A percentile compares a stretch with the other conserved stretches of the same genome.
Evolutionary conservation across 1,284 basidiomycete genomes (phyloP).

Genomic region (Irpex sp.): DNA sequence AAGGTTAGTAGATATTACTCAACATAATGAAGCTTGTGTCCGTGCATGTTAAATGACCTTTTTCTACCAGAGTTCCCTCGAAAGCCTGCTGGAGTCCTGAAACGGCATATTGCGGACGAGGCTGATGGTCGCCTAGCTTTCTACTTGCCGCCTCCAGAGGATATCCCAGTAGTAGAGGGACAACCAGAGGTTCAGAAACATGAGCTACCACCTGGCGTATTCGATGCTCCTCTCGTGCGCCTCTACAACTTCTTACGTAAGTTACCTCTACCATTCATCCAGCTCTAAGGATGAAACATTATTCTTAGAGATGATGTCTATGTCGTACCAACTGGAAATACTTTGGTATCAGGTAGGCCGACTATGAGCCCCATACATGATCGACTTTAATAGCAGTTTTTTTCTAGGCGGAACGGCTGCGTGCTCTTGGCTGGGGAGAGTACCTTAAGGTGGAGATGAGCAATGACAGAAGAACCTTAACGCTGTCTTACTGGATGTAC

Average conservation of each 20-base stretch:
- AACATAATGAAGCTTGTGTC: background rate
- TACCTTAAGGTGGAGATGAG: slow-evolving; percentile 63
- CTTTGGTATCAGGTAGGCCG: slow-evolving; percentile 67
- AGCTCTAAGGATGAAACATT: background rate
- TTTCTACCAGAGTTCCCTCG: slow-evolving; percentile 60
- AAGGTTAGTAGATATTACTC: slow-evolving; percentile 40
- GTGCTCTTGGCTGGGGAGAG: slow-evolving; percentile 76
- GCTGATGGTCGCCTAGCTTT: slow-evolving; percentile 62
- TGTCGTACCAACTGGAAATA: slow-evolving; percentile 83
- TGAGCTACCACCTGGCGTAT: slow-evolving; percentile 53
- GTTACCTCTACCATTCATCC: slow-evolving; percentile 24
- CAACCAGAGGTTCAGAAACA: slow-evolving; percentile 39
- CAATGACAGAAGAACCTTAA: slow-evolving; percentile 60
- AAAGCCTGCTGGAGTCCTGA: slow-evolving; percentile 58
- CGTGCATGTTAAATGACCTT: background rate
- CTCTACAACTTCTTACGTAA: slow-evolving; percentile 79
- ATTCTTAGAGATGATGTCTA: slow-evolving; percentile 72
- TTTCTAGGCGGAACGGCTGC: slow-evolving; percentile 63
- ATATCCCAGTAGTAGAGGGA: slow-evolving; percentile 36
- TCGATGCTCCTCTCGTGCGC: slow-evolving; percentile 76
- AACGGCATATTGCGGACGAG: slow-evolving; percentile 68
- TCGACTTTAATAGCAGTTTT: background rate
- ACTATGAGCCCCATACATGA: background rate
- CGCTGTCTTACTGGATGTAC: slow-evolving; percentile 75
- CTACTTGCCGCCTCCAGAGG: slow-evolving; percentile 50